phyloP scores from a whole-genome alignment of 495 filamentous ascomycete species.

The Poronia punctata region DNA sequence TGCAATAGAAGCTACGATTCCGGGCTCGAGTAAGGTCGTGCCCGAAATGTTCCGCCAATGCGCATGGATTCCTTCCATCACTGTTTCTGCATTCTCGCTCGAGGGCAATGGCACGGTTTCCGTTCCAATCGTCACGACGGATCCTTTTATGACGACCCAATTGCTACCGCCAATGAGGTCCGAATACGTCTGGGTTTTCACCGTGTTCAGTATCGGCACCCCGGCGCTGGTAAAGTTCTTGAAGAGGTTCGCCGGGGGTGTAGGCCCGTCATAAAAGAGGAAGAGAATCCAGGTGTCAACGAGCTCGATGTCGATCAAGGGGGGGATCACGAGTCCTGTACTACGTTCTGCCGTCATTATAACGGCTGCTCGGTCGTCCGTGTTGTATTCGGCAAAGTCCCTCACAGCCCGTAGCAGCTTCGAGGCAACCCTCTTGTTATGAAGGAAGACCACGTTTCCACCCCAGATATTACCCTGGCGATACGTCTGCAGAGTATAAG shows the following conservation, averaged over 20 bases:
- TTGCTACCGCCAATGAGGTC: conserved; percentile 22
- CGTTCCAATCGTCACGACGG: conserved; percentile 38
- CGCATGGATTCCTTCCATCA: conserved; percentile 41
- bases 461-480: conserved; percentile 46
- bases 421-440: conserved; percentile 29
- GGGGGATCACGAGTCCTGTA: conserved; percentile 7
- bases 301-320: conserved; percentile 20
- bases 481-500: conserved; percentile 41
- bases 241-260: conserved; percentile 47
- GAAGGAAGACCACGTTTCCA: conserved; percentile 44
- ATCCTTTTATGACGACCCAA: conserved; percentile 24
- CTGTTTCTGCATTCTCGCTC: conserved; percentile 31
- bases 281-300: conserved; percentile 55
- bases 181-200: conserved; percentile 19
- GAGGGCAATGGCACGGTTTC: conserved; percentile 44
- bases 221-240: conserved; percentile 47
- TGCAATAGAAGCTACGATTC: conserved; percentile 43
- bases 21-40: conserved; percentile 33
- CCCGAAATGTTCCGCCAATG: conserved; percentile 39
- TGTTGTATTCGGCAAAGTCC: conserved; percentile 46
- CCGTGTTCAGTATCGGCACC: conserved; percentile 30
- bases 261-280: conserved; percentile 53
- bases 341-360: conserved; percentile 49
- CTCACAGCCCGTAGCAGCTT: conserved; percentile 41
- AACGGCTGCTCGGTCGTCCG: conserved; percentile 45